phyloP scores from a whole-genome alignment of 345 rosid species.

The Gossypium bickii region DNA sequence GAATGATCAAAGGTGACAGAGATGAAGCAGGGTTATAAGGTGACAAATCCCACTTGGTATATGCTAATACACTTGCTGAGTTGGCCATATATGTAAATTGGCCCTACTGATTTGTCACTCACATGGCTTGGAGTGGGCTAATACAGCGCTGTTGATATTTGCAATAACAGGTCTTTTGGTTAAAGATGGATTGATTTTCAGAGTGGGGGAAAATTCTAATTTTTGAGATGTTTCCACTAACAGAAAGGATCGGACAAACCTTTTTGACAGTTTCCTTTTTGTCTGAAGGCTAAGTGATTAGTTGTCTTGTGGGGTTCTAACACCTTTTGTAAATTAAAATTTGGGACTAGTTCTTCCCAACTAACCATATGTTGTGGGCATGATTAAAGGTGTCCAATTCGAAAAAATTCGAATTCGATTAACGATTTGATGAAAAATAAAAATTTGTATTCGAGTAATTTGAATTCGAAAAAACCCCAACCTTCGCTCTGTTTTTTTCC shows the following conservation, averaged over 20 bases:
- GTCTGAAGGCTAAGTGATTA: constrained; percentile 13
- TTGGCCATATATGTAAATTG: constrained; percentile 37
- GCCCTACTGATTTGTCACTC: constrained; percentile 38
- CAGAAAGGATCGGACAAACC: constrained; percentile 15
- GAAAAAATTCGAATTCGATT: too few species aligned
- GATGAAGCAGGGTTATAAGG: constrained; percentile 28
- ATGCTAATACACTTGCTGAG: constrained; percentile 37
- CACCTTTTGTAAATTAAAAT: not conserved
- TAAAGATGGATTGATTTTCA: constrained; percentile 1
- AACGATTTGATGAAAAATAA: too few species aligned
- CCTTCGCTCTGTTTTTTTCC: not conserved
- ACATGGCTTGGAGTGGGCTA: constrained; percentile 26
- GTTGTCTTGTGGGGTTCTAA: constrained; percentile 23
- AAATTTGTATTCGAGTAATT: too few species aligned
- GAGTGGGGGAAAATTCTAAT: not conserved
- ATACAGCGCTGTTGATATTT: constrained; percentile 10
- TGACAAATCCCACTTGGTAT: constrained; percentile 50
- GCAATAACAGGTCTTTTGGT: not conserved
- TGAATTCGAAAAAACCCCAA: too few species aligned
- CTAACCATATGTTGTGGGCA: not conserved
- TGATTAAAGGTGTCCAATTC: too few species aligned
- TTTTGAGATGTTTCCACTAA: constrained; percentile 18
- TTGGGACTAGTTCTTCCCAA: constrained; percentile 1
- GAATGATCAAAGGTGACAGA: constrained; percentile 21
- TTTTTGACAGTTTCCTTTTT: constrained; percentile 21